These are phyloP conservation scores for Cynara cardunculus DNA, from an alignment of 129 eudicot species.

Conservation along the genomic window DNA sequence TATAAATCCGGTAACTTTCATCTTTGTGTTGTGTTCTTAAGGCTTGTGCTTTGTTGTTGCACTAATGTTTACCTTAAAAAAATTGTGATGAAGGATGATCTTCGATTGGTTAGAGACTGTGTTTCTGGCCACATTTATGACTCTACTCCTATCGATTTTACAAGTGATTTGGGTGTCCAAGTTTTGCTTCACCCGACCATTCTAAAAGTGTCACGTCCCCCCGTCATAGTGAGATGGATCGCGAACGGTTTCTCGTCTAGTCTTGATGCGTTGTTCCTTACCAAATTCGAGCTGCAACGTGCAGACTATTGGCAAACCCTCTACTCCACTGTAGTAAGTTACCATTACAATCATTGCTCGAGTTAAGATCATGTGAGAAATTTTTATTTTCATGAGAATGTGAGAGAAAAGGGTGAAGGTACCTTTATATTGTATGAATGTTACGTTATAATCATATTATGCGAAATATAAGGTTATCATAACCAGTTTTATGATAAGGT, in stretches of 20 bases:
- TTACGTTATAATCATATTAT: no score
- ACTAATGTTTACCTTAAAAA: neutral
- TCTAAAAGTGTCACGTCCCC: slow-evolving; percentile 67
- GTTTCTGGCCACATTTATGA: slow-evolving; percentile 81
- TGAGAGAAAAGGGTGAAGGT: no score
- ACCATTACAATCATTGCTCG: neutral
- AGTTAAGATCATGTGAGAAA: neutral
- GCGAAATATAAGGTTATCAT: no score
- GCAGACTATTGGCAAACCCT: slow-evolving; percentile 98
- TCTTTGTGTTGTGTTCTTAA: neutral
- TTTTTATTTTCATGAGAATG: no score
- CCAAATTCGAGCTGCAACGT: slow-evolving; percentile 73
- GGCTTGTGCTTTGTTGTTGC: neutral
- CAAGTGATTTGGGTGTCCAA: slow-evolving; percentile 76
- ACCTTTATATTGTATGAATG: neutral
- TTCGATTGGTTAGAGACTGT: slow-evolving; percentile 64
- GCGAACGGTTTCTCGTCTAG: slow-evolving; percentile 58
- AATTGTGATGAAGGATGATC: slow-evolving; percentile 44
- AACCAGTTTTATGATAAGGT: no score
- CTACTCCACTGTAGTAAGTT: slow-evolving; percentile 69
- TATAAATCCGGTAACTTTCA: slow-evolving; percentile 45
- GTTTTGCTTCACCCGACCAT: slow-evolving; percentile 72
- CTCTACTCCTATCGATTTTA: slow-evolving; percentile 82
- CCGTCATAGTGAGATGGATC: slow-evolving; percentile 60
- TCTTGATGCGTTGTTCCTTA: slow-evolving; percentile 72